Conservation (phyloP, 2,329 filamentous ascomycete genomes). For the Aureobasidium sp. region DNA sequence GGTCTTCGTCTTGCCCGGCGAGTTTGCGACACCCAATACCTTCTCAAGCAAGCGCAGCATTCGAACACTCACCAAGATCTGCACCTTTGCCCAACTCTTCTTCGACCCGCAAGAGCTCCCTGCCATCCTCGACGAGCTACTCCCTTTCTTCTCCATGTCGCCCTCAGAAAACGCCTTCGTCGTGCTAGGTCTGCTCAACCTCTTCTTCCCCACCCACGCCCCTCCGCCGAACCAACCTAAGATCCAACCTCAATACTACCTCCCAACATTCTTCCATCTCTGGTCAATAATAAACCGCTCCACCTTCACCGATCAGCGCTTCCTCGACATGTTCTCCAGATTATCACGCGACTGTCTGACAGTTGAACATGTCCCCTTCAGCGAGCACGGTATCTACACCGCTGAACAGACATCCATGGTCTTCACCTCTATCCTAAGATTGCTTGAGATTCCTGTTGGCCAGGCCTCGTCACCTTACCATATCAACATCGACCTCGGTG, state of each 20-base stretch:
- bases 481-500: conserved; percentile 65
- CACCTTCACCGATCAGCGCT: conserved; percentile 74
- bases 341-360: conserved; percentile 75
- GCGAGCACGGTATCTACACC: conserved; percentile 83
- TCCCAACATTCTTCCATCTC: conserved; percentile 91
- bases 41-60: conserved; percentile 52
- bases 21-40: conserved; percentile 58
- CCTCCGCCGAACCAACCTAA: conserved; percentile 62
- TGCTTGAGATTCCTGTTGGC: conserved; percentile 93
- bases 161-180: conserved; percentile 89
- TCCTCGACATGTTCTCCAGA: conserved; percentile 83
- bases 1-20: conserved; percentile 75
- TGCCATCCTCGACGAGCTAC: conserved; percentile 50
- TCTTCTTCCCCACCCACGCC: conserved; percentile 77
- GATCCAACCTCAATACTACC: conserved; percentile 78
- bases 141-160: conserved; percentile 74
- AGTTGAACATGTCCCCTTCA: conserved; percentile 68
- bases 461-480: conserved; percentile 93
- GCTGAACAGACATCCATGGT: conserved; percentile 85
- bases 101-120: conserved; percentile 83
- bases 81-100: conserved; percentile 82
- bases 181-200: conserved; percentile 77
- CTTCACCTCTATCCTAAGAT: conserved; percentile 79
- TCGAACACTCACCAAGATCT: conserved; percentile 76
- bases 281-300: conserved; percentile 93